Evolutionary conservation across 108 stramenopile genomes (phyloP), one percentile per base, ranked within the genome.

Genomic region (Mediolabrus comicus): DNA sequence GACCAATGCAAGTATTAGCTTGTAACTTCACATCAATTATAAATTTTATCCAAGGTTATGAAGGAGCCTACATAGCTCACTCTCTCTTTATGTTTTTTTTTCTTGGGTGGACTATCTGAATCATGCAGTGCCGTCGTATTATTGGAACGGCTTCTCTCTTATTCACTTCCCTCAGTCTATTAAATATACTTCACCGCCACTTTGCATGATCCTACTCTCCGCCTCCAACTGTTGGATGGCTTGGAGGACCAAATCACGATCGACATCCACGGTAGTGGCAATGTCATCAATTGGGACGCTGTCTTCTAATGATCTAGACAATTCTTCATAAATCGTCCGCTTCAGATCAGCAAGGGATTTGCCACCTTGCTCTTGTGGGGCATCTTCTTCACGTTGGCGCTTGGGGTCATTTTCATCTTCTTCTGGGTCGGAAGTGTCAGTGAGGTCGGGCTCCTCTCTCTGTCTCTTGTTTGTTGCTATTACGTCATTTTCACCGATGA

Each of bases 191-290:
- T 62, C 61, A 19, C 72, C 86, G n/a, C 87, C 87, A 25, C 67
- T 64, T 1, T 65, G 51, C 73, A 85, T 77, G 12, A 92, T 59
- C 38, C 65, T 74, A 5, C 81, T 81, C 33, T 91, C 86, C 10
- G 69, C 62, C 31, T 75, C 84, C 62, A 91, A 55, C 46, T 74
- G 63, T 60, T 77, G 64, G n/a, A 87, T 53, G 28, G 71, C 72
- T 39, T 65, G 61, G 1, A 59, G 31, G 31, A 88, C 72, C 49
- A 82, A 43, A 10, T 81, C 74, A 3, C 87, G 79, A 74, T 91
- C 84, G 9, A 49, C 46, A 49, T 73, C 64, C 4, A 75, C 65
- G 38, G 77, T 67, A 4, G 34, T 43, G 52, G 83, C 85, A n/a
- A 86, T 51, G 13, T 84, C 77, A 24, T 84, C 85, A 2, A 87